phyloP scores from a whole-genome alignment of 2,329 filamentous ascomycete species.

The Microcyclospora pomicola region DNA sequence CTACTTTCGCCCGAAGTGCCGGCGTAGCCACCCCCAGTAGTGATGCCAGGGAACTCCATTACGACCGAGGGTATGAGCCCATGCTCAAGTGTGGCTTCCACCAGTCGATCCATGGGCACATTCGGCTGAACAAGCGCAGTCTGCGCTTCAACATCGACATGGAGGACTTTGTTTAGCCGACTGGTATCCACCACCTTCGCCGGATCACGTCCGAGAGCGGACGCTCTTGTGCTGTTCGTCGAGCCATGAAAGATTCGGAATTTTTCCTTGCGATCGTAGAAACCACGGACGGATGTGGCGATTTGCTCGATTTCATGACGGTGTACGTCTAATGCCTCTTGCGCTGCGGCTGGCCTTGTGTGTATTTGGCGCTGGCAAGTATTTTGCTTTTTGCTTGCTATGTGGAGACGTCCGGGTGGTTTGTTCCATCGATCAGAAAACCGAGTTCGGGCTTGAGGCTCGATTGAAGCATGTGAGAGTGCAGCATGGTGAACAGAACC shows the following conservation, averaged over 20 bases:
- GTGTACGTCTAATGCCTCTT: constrained; percentile 13
- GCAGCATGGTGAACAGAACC: too few species aligned
- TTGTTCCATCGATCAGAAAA: too few species aligned
- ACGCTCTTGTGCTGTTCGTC: constrained; percentile 55
- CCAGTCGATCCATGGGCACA: constrained; percentile 52
- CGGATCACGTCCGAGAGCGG: constrained; percentile 17
- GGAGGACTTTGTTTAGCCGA: constrained; percentile 46
- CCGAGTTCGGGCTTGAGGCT: too few species aligned
- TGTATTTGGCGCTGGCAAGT: too few species aligned
- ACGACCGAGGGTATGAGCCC: constrained; percentile 51
- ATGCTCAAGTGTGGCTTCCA: constrained; percentile 42
- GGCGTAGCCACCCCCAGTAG: constrained; percentile 53
- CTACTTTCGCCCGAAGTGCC: constrained; percentile 56
- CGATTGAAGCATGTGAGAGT: too few species aligned
- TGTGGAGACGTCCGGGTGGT: too few species aligned
- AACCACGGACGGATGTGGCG: constrained; percentile 27
- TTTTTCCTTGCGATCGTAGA: constrained; percentile 37
- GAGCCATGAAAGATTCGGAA: constrained; percentile 68
- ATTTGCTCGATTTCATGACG: constrained; percentile 23
- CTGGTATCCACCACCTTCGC: constrained; percentile 50
- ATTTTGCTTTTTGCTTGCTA: too few species aligned
- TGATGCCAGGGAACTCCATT: constrained; percentile 62
- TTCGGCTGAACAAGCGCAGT: constrained; percentile 57
- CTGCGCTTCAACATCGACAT: constrained; percentile 39
- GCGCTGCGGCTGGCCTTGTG: too few species aligned